phyloP scores from a whole-genome alignment of 2,329 filamentous ascomycete genomes.

The Fusarium proliferatum region DNA sequence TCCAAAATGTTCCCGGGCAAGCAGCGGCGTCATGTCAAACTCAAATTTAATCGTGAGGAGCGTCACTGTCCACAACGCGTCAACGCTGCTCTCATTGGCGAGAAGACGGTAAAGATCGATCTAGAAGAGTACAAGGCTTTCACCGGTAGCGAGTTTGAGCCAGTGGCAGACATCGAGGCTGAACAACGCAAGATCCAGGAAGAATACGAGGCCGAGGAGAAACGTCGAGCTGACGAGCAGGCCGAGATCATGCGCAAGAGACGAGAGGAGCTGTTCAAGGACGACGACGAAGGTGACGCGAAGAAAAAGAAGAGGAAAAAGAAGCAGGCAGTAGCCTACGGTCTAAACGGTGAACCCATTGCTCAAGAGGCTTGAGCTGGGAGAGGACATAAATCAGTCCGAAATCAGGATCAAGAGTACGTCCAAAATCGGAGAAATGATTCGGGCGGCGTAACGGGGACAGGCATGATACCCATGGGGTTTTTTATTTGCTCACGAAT shows the following conservation, averaged over 20 bases:
- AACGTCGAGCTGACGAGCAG: slow-evolving; percentile 58
- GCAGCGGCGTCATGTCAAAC: slow-evolving; percentile 79
- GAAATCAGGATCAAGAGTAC: slow-evolving; percentile 9
- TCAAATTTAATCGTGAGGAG: slow-evolving; percentile 86
- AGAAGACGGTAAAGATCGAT: slow-evolving; percentile 68
- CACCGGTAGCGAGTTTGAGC: slow-evolving; percentile 64
- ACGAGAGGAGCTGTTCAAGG: slow-evolving; percentile 61
- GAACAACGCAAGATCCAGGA: slow-evolving; percentile 63
- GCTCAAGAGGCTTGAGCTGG: slow-evolving; percentile 35
- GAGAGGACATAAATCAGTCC: slow-evolving; percentile 3
- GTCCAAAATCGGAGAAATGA: slow-evolving; percentile 16
- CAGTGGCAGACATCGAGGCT: slow-evolving; percentile 65
- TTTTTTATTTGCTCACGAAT: slow-evolving; percentile 36
- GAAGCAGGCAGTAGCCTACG: slow-evolving; percentile 50
- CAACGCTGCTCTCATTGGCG: slow-evolving; percentile 70
- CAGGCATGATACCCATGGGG: slow-evolving; percentile 44
- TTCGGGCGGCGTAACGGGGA: slow-evolving; percentile 37
- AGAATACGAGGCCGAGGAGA: slow-evolving; percentile 58
- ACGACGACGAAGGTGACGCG: slow-evolving; percentile 48
- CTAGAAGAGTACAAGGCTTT: slow-evolving; percentile 70
- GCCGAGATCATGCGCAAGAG: slow-evolving; percentile 60
- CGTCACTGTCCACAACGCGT: slow-evolving; percentile 71
- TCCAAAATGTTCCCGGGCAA: slow-evolving; percentile 78
- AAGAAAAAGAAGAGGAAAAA: slow-evolving; percentile 52
- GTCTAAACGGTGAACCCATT: slow-evolving; percentile 53